A percentile compares a stretch with the other conserved stretches of the same genome.
phyloP scores from a whole-genome alignment of 306 rosid genomes.

The cucumber (Cucumis sativus) region Cucumber_9930_V3 NC_026660.2:15153001-15153500 shows the following conservation, averaged over 20 bases:
- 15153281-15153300: constrained; percentile 82
- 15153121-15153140: too few relatives aligned
- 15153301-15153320: constrained; percentile 64
- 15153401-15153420: not conserved
- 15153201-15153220: too few relatives aligned
- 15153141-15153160: too few relatives aligned
- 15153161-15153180: too few relatives aligned
- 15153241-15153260: constrained; percentile 3
- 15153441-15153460: constrained; percentile 53
- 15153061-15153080: too few relatives aligned
- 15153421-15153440: constrained; percentile 31
- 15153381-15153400: not conserved
- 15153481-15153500: constrained; percentile 25
- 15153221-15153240: not conserved
- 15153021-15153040: too few relatives aligned
- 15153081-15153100: too few relatives aligned
- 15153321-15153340: constrained; percentile 23
- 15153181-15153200: too few relatives aligned
- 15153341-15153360: not conserved
- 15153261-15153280: constrained; percentile 67
- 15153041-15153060: too few relatives aligned
- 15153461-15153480: constrained; percentile 33
- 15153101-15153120: too few relatives aligned
- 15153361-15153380: not conserved
- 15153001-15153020: too few relatives aligned